phyloP scores from a whole-genome alignment of 306 rosid genomes.

The Quercus rubra region DNA sequence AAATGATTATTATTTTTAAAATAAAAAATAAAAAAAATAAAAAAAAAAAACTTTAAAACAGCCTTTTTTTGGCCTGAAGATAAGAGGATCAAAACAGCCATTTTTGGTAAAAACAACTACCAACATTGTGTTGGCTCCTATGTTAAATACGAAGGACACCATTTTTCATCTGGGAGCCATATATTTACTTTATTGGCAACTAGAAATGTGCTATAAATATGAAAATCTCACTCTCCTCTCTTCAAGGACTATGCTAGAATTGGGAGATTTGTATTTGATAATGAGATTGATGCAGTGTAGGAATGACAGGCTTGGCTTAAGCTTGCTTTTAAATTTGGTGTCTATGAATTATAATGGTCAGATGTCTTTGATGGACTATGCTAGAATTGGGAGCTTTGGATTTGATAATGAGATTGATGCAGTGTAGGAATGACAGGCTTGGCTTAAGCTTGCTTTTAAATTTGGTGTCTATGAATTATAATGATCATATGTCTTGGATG shows the following conservation, averaged over 20 bases:
- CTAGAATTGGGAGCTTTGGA: too few relatives aligned
- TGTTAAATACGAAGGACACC: background rate
- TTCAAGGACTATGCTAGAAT: too few relatives aligned
- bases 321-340: too few relatives aligned
- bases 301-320: background rate
- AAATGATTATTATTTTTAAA: background rate
- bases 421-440: background rate
- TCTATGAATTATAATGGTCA: background rate
- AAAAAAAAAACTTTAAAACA: background rate
- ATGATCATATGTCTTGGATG: background rate
- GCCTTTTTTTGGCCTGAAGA: background rate
- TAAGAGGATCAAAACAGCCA: background rate
- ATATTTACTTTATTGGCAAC: background rate
- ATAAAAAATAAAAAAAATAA: too few relatives aligned
- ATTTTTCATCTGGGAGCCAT: background rate
- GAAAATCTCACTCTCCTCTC: too few relatives aligned
- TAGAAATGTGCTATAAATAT: too few relatives aligned
- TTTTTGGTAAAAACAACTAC: background rate
- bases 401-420: background rate
- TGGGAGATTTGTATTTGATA: background rate
- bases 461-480: background rate
- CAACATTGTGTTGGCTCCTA: too few relatives aligned
- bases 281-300: background rate
- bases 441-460: too few relatives aligned
- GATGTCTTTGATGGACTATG: background rate